Evolutionary conservation across 2,329 filamentous ascomycete genomes (phyloP).

Genomic region (Colletotrichum sp.): DNA sequence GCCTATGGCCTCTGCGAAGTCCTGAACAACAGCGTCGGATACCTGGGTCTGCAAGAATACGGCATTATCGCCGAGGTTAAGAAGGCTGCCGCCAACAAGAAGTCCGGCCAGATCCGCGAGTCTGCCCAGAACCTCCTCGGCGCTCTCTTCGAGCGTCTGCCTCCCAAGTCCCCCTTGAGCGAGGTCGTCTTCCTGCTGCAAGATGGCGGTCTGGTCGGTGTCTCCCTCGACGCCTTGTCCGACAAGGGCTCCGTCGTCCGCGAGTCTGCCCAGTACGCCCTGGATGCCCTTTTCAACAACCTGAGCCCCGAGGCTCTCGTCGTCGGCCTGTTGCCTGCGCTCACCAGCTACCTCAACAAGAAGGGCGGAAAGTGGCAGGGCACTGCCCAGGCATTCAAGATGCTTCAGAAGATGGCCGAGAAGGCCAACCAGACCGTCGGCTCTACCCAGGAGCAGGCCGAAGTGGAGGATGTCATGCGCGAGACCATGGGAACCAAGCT

Average conservation of each 20-base stretch:
- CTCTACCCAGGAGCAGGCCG: slow-evolving; percentile 79
- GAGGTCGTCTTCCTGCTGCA: slow-evolving; percentile 85
- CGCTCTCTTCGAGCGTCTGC: slow-evolving; percentile 90
- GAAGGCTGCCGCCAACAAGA: slow-evolving; percentile 90
- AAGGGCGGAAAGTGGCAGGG: slow-evolving; percentile 97
- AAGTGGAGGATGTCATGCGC: slow-evolving; percentile 86
- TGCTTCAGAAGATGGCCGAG: slow-evolving; percentile 92
- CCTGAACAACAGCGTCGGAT: slow-evolving; percentile 59
- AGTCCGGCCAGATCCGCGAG: slow-evolving; percentile 83
- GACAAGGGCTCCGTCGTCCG: slow-evolving; percentile 91
- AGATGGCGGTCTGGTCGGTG: slow-evolving; percentile 73
- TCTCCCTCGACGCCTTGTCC: slow-evolving; percentile 82
- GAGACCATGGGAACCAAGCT: slow-evolving; percentile 90
- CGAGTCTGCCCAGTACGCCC: slow-evolving; percentile 91
- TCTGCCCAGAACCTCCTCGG: slow-evolving; percentile 95
- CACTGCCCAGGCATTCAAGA: slow-evolving; percentile 81
- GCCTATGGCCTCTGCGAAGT: slow-evolving; percentile 66
- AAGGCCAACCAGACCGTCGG: slow-evolving; percentile 89
- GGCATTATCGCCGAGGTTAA: slow-evolving; percentile 61
- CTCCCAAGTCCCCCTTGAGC: slow-evolving; percentile 75
- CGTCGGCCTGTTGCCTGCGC: slow-evolving; percentile 77
- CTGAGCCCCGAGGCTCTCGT: slow-evolving; percentile 85
- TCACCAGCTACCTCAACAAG: slow-evolving; percentile 79
- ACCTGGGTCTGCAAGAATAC: slow-evolving; percentile 57
- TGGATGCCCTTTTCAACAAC: slow-evolving; percentile 85